Evolutionary conservation across 2,329 filamentous ascomycete species (phyloP).

Genomic region (Rhexocercosporidium sp.): DNA sequence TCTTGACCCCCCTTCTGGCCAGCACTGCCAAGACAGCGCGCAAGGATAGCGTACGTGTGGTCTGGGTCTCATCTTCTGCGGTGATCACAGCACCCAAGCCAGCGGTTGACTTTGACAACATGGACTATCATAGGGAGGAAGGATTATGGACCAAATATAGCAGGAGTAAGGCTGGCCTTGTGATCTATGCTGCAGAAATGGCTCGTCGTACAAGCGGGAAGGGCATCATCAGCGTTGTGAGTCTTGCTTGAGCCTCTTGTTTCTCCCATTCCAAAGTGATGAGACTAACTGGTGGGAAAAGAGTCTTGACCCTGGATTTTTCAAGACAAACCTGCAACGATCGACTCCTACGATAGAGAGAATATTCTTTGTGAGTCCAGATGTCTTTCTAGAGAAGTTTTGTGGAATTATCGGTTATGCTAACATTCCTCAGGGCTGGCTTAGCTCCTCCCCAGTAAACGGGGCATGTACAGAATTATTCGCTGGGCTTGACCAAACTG

Average conservation of each 20-base stretch:
- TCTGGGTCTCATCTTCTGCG: conserved; percentile 43
- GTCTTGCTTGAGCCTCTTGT: background rate
- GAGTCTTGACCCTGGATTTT: conserved; percentile 39
- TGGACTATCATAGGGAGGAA: conserved; percentile 34
- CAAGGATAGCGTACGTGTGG: conserved; percentile 40
- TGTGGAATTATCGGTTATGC: background rate
- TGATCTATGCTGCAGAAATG: conserved; percentile 33
- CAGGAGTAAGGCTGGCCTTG: conserved; percentile 37
- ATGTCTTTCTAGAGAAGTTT: no score
- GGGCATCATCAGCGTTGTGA: conserved; percentile 38
- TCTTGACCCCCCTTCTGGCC: conserved; percentile 43
- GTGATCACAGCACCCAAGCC: conserved; percentile 30
- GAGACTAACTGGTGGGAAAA: conserved; percentile 9
- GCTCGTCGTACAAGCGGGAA: conserved; percentile 28
- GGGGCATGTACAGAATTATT: conserved; percentile 41
- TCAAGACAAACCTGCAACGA: conserved; percentile 33
- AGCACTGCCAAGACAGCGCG: conserved; percentile 37
- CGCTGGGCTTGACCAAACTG: conserved; percentile 35
- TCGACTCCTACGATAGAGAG: conserved; percentile 19
- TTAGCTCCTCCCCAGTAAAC: conserved; percentile 32
- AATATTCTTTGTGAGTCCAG: no score
- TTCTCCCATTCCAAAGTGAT: background rate
- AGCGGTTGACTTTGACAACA: conserved; percentile 35
- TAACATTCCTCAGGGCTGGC: conserved; percentile 8
- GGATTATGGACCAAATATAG: conserved; percentile 29